These are phyloP conservation scores for Plantago elongata DNA, from an alignment of 257 asterid species.

Conservation along the genomic window DNA sequence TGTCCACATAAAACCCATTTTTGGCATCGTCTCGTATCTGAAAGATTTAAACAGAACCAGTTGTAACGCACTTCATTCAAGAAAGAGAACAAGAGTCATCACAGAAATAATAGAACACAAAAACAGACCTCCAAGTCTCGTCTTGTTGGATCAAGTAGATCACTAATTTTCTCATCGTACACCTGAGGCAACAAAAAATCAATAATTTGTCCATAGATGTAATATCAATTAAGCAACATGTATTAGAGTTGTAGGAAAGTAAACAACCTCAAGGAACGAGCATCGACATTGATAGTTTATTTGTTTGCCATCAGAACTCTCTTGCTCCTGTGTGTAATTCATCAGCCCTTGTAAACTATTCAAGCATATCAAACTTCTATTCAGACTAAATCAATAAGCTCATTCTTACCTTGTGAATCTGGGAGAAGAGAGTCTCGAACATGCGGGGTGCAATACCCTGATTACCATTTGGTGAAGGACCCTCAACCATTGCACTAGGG, in stretches of 20 bases:
- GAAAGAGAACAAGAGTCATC: background rate
- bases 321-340: conserved; percentile 54
- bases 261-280: conserved; percentile 87
- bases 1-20: conserved; percentile 84
- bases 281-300: conserved; percentile 88
- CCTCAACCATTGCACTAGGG: conserved; percentile 79
- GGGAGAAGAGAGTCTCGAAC: conserved; percentile 69
- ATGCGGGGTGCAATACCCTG: conserved; percentile 92
- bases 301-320: conserved; percentile 56
- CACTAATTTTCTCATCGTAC: conserved; percentile 81
- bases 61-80: conserved; percentile 1
- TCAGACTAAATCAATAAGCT: background rate
- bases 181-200: conserved; percentile 41
- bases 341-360: conserved; percentile 7
- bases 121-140: conserved; percentile 68
- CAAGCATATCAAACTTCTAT: background rate
- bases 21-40: conserved; percentile 84
- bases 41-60: conserved; percentile 13
- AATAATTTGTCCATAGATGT: background rate
- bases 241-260: background rate
- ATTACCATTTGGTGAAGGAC: conserved; percentile 51
- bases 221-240: conserved; percentile 2
- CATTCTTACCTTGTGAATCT: conserved; percentile 60
- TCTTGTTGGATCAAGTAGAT: conserved; percentile 82
- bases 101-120: background rate